A percentile compares a stretch with the other conserved stretches of the same genome.
Conservation (phyloP, 2,329 filamentous ascomycete genomes). For the Neofusicoccum ribis region DNA sequence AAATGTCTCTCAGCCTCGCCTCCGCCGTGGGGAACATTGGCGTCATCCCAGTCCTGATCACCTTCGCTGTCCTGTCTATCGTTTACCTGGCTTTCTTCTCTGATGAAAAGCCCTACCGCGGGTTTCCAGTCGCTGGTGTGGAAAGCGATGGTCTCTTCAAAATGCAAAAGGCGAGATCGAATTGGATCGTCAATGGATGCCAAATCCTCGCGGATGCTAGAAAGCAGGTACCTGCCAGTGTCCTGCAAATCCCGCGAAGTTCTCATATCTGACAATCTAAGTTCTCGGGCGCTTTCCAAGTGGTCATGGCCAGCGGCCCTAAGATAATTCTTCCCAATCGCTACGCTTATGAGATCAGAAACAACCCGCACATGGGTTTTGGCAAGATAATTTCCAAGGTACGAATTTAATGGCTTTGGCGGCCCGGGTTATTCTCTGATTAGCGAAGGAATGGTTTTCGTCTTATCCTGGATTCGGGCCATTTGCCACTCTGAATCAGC, state of each 20-base stretch:
- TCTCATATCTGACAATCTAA: neutral
- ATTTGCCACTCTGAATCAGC: neutral
- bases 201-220: neutral
- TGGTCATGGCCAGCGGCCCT: conserved; percentile 5
- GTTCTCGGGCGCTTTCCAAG: neutral
- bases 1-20: neutral
- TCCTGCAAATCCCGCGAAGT: too few relatives aligned
- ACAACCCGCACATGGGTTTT: conserved; percentile 5
- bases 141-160: neutral
- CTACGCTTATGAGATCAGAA: conserved; percentile 14
- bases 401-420: neutral
- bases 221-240: neutral
- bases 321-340: conserved; percentile 7
- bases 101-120: neutral
- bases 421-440: neutral
- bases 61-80: neutral
- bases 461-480: conserved; percentile 8
- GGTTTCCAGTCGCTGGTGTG: neutral
- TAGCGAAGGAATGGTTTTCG: conserved; percentile 6
- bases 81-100: neutral
- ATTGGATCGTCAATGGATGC: conserved; percentile 3
- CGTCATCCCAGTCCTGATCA: neutral
- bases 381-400: neutral
- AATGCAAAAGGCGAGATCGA: neutral
- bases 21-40: neutral